phyloP scores from a whole-genome alignment of 192 early-diverging fungal genomes.

The Backusella luteola region DNA sequence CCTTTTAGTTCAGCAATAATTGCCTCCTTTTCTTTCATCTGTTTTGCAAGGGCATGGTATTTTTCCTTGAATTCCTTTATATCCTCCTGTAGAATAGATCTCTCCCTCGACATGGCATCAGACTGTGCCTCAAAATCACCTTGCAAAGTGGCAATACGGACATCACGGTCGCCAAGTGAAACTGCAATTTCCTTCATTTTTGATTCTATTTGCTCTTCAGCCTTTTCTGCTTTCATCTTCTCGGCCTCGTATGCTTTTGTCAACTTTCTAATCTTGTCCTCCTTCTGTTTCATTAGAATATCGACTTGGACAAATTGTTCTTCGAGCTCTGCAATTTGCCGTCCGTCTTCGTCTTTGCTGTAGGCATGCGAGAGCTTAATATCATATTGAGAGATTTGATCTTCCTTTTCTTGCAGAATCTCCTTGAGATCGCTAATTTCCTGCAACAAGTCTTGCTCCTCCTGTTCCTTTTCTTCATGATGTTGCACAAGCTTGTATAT shows the following conservation, averaged over 20 bases:
- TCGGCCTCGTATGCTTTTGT: neutral
- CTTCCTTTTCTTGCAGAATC: conserved; percentile 2
- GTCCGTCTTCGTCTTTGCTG: neutral
- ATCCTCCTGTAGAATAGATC: conserved; percentile 8
- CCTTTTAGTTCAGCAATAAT: neutral
- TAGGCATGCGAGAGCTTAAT: neutral
- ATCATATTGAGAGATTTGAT: neutral
- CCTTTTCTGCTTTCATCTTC: neutral
- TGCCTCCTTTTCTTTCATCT: neutral
- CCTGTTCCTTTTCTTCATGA: conserved; percentile 9
- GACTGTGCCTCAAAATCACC: conserved; percentile 12
- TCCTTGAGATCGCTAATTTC: conserved; percentile 13
- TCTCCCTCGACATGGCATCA: conserved; percentile 22
- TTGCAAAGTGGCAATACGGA: conserved; percentile 15
- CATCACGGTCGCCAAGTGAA: conserved; percentile 19
- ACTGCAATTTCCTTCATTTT: conserved; percentile 13
- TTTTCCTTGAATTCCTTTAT: conserved; percentile 15
- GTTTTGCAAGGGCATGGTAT: neutral
- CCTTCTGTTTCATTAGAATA: neutral
- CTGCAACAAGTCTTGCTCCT: conserved; percentile 12
- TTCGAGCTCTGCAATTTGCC: neutral
- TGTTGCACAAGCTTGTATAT: conserved; percentile 11
- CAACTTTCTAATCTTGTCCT: neutral
- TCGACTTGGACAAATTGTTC: neutral
- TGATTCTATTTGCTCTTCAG: neutral